Evolutionary conservation across 148 eudicot species (phyloP).

Genomic region (Rhododendron williamsianum): DNA sequence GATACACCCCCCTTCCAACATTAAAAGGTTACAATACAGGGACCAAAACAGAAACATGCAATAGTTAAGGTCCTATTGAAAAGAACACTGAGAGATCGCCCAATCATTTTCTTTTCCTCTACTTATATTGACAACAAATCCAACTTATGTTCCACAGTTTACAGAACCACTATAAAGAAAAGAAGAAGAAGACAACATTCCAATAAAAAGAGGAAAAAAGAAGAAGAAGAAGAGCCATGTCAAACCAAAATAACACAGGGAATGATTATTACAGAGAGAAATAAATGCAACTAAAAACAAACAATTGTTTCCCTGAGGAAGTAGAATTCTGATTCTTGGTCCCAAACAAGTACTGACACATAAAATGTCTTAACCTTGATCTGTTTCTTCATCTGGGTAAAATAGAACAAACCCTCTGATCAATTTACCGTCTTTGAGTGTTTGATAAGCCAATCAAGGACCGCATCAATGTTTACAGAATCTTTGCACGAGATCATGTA

Average conservation of each 20-base stretch:
- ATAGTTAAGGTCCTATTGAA: background rate
- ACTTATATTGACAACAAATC: background rate
- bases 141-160: background rate
- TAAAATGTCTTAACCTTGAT: background rate
- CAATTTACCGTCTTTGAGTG: conserved; percentile 77
- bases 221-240: background rate
- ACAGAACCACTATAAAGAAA: background rate
- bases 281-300: background rate
- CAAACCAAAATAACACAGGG: background rate
- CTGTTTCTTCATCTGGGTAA: background rate
- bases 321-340: background rate
- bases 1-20: background rate
- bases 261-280: background rate
- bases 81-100: background rate
- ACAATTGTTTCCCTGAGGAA: background rate
- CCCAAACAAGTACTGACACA: background rate
- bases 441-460: conserved; percentile 90
- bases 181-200: background rate
- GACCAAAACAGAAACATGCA: background rate
- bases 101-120: background rate
- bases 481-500: conserved; percentile 94
- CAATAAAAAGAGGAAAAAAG: background rate
- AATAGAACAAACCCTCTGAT: background rate
- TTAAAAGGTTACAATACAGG: background rate
- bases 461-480: conserved; percentile 80